Percentiles rank a stretch among this genome's conserved stretches.
Conservation (phyloP, 805 yeast species). For the Nakazawaea wickerhamii region DNA sequence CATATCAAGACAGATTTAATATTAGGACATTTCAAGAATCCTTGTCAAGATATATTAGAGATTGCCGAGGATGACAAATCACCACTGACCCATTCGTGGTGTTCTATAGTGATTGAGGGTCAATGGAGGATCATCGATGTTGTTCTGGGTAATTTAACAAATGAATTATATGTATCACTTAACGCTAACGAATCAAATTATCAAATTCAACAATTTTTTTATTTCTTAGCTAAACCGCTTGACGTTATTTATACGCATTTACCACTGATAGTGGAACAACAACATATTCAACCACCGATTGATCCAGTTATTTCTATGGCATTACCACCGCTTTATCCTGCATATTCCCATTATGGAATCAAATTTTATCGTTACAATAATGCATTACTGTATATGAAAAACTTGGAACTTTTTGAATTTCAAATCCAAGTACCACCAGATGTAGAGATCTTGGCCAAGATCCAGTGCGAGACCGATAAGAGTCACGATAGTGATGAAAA, state of each 20-base stretch:
- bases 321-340: slow-evolving; percentile 83
- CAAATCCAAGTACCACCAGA: slow-evolving; percentile 67
- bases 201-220: slow-evolving; percentile 44
- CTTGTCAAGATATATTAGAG: slow-evolving; percentile 41
- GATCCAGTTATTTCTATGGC: slow-evolving; percentile 73
- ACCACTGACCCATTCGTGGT: slow-evolving; percentile 83
- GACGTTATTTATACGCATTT: slow-evolving; percentile 78
- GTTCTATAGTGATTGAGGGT: slow-evolving; percentile 66
- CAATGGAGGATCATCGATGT: slow-evolving; percentile 81
- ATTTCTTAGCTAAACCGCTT: slow-evolving; percentile 74
- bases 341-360: slow-evolving; percentile 58
- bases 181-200: slow-evolving; percentile 31
- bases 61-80: slow-evolving; percentile 36
- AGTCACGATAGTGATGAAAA: slow-evolving; percentile 25
- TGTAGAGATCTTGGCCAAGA: slow-evolving; percentile 59
- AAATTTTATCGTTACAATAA: slow-evolving; percentile 66
- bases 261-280: slow-evolving; percentile 73
- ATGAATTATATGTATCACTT: slow-evolving; percentile 27
- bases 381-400: slow-evolving; percentile 66
- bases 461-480: slow-evolving; percentile 40
- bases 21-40: slow-evolving; percentile 78
- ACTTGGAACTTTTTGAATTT: slow-evolving; percentile 75
- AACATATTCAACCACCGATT: slow-evolving; percentile 81
- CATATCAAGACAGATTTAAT: slow-evolving; percentile 73
- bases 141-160: slow-evolving; percentile 50